phyloP scores from a whole-genome alignment of 139 green algal genomes.

The Edaphochlamys debaryana region DNA sequence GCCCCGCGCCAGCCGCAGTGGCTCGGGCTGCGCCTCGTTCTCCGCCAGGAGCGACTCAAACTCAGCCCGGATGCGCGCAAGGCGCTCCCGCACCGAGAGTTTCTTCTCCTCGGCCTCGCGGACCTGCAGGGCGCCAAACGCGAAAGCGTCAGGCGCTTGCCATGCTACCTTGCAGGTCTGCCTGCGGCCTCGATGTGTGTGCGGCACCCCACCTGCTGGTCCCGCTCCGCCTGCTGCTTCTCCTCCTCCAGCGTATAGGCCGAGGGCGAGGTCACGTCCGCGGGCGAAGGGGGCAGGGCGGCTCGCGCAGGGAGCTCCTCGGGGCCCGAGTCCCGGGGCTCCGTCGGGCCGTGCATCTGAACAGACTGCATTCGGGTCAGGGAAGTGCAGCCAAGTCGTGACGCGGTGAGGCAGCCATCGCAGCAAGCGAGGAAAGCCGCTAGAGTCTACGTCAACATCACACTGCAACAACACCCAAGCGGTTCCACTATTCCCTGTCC shows the following conservation, averaged over 20 bases:
- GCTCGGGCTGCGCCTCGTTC: slow-evolving; percentile 61
- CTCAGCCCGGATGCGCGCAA: slow-evolving; percentile 57
- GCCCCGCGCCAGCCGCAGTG: slow-evolving; percentile 48
- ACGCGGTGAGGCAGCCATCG: too few species aligned
- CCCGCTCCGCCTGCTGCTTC: slow-evolving; percentile 76
- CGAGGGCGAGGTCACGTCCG: slow-evolving; percentile 50
- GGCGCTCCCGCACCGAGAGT: slow-evolving; percentile 57
- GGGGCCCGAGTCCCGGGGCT: slow-evolving; percentile 9
- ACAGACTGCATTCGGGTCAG: background rate
- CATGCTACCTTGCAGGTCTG: too few species aligned
- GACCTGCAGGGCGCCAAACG: background rate
- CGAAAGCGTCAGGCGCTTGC: background rate
- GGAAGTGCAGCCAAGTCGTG: too few species aligned
- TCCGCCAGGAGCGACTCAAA: slow-evolving; percentile 69
- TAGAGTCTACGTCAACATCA: too few species aligned
- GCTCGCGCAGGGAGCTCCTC: background rate
- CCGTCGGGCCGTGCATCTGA: background rate
- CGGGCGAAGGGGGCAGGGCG: background rate
- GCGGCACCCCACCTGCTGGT: slow-evolving; percentile 41
- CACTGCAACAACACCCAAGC: too few species aligned
- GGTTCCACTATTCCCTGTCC: too few species aligned
- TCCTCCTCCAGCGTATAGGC: slow-evolving; percentile 82
- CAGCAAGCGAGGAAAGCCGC: too few species aligned
- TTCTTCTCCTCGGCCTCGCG: slow-evolving; percentile 69
- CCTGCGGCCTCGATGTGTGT: too few species aligned